Base-by-base conservation (phyloP, 495 filamentous ascomycete genomes). In the Entonaema liquescens region DNA sequence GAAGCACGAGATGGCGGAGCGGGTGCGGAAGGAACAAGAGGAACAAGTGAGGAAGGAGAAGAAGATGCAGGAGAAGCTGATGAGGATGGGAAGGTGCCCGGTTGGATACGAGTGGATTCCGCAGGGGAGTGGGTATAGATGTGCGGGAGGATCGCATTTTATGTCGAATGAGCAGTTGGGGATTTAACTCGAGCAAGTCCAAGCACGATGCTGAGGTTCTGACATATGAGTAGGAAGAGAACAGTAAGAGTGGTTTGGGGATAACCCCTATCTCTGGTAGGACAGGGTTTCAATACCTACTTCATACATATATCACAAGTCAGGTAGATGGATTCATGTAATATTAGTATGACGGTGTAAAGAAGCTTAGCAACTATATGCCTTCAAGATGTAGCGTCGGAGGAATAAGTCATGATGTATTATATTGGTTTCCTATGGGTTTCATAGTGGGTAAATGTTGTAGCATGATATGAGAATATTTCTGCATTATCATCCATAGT, bases 101-200 rank as follows among this genome's bases (percentile, higher is more conserved):
- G 23, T 49, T 31, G 88, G 88, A 0, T 90, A 53, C 73, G 67
- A 72, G 4, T 91, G 88, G 89, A 84, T 90, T 35, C 81, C 79
- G 50, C 83, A 88, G 74, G 57, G 0, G 1, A 66, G 58, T 3
- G 87, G 88, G 5, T 90, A 87, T 74, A 65, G 86, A 15, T 89
- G 88, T 68, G 77, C 80, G 5, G 87, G 80, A 0, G 87, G 88
- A 0, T 61, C 57, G 8, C 86, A 90, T 78, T 88, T 53, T 17
- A 72, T 88, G 33, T 71, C 75, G 6, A 70, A 84, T 74, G 66
- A 1, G 49, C 21, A 74, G 28, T 17, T 76, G 62, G 65, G 67
- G 13, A 7, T 72, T 15, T 71, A 53, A 64, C 49, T 1, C 13
- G 0, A 17, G 28, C 11, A 4, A 19, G 11, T 21, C n/a, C n/a